These are phyloP conservation scores for Colletotrichum lentis DNA, from an alignment of 2,329 filamentous ascomycete species.

Conservation along the genomic window DNA sequence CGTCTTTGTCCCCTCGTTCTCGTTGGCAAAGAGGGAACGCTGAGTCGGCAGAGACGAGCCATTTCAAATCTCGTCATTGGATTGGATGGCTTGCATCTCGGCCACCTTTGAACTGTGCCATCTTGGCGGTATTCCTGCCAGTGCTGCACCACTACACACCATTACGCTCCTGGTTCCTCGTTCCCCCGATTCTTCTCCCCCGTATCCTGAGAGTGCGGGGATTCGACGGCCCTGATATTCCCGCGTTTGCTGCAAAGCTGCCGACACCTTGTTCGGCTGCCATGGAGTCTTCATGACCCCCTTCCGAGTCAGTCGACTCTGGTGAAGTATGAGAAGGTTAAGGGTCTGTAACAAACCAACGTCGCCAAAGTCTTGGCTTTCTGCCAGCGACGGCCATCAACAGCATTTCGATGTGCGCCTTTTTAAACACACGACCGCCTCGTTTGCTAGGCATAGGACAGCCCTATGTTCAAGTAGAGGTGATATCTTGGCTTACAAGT, in stretches of 20 bases:
- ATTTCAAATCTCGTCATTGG: constrained; percentile 23
- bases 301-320: constrained; percentile 32
- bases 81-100: constrained; percentile 23
- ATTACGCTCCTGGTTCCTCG: constrained; percentile 20
- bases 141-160: constrained; percentile 31
- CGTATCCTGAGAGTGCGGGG: too few species aligned
- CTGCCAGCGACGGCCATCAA: constrained; percentile 1
- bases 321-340: constrained; percentile 26
- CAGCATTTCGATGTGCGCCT: constrained; percentile 25
- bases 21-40: constrained; percentile 17
- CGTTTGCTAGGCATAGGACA: constrained; percentile 31
- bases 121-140: constrained; percentile 15
- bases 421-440: constrained; percentile 32
- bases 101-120: constrained; percentile 2
- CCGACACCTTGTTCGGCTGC: constrained; percentile 24
- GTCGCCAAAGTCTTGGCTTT: constrained; percentile 25
- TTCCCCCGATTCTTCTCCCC: too few species aligned
- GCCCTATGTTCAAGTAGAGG: constrained; percentile 29
- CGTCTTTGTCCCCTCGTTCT: constrained; percentile 27
- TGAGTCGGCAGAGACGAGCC: constrained; percentile 32
- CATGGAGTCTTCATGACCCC: constrained; percentile 26
- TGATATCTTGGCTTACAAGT: constrained; percentile 31
- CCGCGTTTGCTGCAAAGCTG: constrained; percentile 26
- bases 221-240: constrained; percentile 37
- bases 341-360: constrained; percentile 17